Evolutionary conservation across 2,329 filamentous ascomycete genomes (phyloP).

Genomic region (Decorospora gaudefroyi): DNA sequence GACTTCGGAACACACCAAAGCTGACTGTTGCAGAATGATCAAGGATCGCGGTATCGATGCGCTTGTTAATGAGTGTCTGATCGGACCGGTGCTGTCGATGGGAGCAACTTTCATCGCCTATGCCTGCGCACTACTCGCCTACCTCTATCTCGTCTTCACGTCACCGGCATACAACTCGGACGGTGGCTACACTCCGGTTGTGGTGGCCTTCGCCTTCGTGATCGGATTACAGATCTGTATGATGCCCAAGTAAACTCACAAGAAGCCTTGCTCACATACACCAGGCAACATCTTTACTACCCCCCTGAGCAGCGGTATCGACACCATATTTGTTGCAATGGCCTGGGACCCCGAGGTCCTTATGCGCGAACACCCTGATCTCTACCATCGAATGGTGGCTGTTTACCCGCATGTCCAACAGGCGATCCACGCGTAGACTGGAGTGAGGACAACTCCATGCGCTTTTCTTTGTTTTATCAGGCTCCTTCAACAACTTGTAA

Average conservation of each 20-base stretch:
- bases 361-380: conserved; percentile 76
- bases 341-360: conserved; percentile 72
- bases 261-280: background rate
- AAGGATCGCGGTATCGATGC: conserved; percentile 90
- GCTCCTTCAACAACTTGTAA: conserved; percentile 1
- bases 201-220: conserved; percentile 84
- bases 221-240: conserved; percentile 89
- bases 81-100: conserved; percentile 66
- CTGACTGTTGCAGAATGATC: conserved; percentile 66
- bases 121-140: conserved; percentile 77
- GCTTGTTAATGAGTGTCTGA: conserved; percentile 84
- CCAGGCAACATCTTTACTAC: conserved; percentile 79
- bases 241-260: background rate
- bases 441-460: background rate
- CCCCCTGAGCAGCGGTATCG: conserved; percentile 83
- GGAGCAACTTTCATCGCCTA: conserved; percentile 84
- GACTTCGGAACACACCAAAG: no score
- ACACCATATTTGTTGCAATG: conserved; percentile 86
- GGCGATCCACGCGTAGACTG: conserved; percentile 65
- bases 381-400: conserved; percentile 77
- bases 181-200: conserved; percentile 71
- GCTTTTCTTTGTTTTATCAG: background rate
- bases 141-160: conserved; percentile 84
- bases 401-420: conserved; percentile 85
- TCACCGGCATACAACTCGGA: conserved; percentile 74